A percentile compares a stretch with the other conserved stretches of the same genome.
These are phyloP conservation scores for Cladosporium cucumerinum DNA, from an alignment of 2,329 filamentous ascomycete species.

Conservation along the genomic window DNA sequence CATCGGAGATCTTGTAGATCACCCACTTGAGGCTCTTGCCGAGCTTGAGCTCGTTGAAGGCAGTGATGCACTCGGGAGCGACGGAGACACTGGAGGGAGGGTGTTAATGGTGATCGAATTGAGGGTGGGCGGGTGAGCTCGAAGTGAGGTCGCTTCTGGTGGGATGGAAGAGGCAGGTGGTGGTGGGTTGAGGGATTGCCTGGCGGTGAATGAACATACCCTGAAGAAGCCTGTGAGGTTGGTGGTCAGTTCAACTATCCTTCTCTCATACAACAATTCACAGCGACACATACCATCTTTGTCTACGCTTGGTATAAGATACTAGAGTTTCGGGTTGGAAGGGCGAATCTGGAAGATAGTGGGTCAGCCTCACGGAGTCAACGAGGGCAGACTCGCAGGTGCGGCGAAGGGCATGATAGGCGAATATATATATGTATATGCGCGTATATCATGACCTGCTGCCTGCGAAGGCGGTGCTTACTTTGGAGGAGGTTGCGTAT, in stretches of 20 bases:
- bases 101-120: neutral
- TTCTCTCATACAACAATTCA: neutral
- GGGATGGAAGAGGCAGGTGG: neutral
- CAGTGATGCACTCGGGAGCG: conserved; percentile 63
- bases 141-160: neutral
- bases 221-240: conserved; percentile 13
- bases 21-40: conserved; percentile 76
- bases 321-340: neutral
- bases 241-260: neutral
- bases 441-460: neutral
- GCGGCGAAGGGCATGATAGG: neutral
- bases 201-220: conserved; percentile 13
- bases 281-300: conserved; percentile 5
- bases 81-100: conserved; percentile 60
- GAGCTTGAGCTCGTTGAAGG: conserved; percentile 80
- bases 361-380: conserved; percentile 1
- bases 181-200: neutral
- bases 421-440: neutral
- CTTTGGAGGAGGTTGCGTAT: neutral
- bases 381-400: neutral
- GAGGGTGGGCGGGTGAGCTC: neutral
- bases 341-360: conserved; percentile 4
- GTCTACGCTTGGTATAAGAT: conserved; percentile 4
- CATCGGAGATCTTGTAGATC: conserved; percentile 82
- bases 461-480: neutral